A percentile compares a stretch with the other conserved stretches of the same genome.
These are phyloP conservation scores for Beta vulgaris DNA, from an alignment of 148 eudicot genomes.

Conservation along the genomic window DNA sequence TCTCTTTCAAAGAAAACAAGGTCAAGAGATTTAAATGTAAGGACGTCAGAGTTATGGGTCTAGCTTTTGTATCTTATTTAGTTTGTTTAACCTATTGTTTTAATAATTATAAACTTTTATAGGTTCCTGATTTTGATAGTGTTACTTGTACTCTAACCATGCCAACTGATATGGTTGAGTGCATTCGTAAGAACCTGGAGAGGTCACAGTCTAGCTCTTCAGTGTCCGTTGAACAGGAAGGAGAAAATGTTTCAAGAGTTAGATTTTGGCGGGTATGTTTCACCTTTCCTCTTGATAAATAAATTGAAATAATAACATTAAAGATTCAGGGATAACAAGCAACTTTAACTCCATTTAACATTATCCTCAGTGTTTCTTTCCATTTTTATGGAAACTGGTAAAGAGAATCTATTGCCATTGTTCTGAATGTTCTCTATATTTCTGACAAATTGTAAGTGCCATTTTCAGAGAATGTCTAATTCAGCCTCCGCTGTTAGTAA, in stretches of 20 bases:
- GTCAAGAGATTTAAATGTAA: slow-evolving; percentile 32
- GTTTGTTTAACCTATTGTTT: too few relatives aligned
- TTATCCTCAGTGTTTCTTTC: too few relatives aligned
- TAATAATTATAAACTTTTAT: too few relatives aligned
- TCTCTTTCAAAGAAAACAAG: slow-evolving; percentile 66
- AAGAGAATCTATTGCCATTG: too few relatives aligned
- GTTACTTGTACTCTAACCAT: slow-evolving; percentile 57
- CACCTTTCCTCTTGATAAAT: neutral
- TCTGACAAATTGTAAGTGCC: slow-evolving; percentile 12
- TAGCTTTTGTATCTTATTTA: too few relatives aligned
- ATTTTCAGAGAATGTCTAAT: slow-evolving; percentile 37
- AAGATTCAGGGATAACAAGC: too few relatives aligned
- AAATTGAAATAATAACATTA: too few relatives aligned
- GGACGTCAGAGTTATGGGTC: too few relatives aligned
- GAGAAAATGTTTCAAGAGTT: slow-evolving; percentile 25
- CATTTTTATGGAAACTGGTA: too few relatives aligned
- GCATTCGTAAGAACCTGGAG: slow-evolving; percentile 60
- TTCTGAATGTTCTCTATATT: too few relatives aligned
- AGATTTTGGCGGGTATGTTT: slow-evolving; percentile 40
- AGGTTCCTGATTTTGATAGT: slow-evolving; percentile 76
- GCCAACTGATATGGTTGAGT: slow-evolving; percentile 69
- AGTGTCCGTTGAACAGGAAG: slow-evolving; percentile 31
- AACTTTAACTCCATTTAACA: too few relatives aligned
- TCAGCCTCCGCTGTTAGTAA: slow-evolving; percentile 26
- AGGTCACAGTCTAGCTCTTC: slow-evolving; percentile 43